Conservation (phyloP, 805 yeast species). For the Kazachstania kunashirensis region DNA sequence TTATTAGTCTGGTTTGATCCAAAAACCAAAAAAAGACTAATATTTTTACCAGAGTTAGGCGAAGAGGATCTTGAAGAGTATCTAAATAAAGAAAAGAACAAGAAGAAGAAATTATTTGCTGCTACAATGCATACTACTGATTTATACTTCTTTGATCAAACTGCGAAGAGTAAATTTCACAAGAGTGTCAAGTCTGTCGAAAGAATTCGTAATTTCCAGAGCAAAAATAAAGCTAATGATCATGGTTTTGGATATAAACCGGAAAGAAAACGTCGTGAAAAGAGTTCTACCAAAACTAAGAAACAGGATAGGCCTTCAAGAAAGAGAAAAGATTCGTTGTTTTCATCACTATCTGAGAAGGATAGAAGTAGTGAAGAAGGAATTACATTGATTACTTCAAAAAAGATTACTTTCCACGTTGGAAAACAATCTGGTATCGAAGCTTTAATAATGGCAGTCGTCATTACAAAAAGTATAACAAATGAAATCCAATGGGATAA, state of each 20-base stretch:
- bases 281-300: background rate
- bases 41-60: constrained; percentile 17
- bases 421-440: constrained; percentile 40
- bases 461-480: constrained; percentile 54
- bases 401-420: constrained; percentile 13
- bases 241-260: background rate
- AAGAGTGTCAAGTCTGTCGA: constrained; percentile 25
- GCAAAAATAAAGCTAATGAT: constrained; percentile 5
- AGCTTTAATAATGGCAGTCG: constrained; percentile 51
- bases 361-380: no score
- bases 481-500: constrained; percentile 58
- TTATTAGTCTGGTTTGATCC: constrained; percentile 15
- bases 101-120: constrained; percentile 11
- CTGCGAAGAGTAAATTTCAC: constrained; percentile 23
- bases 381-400: background rate
- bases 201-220: constrained; percentile 25
- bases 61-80: constrained; percentile 14
- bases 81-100: constrained; percentile 22
- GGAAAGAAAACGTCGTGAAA: constrained; percentile 1
- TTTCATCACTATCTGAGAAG: constrained; percentile 1
- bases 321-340: constrained; percentile 2
- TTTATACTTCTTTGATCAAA: constrained; percentile 28
- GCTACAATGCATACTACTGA: constrained; percentile 26
- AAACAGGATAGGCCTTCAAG: background rate
- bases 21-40: constrained; percentile 13